Evolutionary conservation across 192 early-diverging fungal genomes (phyloP), one percentile per base, ranked within the genome.

Genomic region (Coemansia nantahalensis): DNA sequence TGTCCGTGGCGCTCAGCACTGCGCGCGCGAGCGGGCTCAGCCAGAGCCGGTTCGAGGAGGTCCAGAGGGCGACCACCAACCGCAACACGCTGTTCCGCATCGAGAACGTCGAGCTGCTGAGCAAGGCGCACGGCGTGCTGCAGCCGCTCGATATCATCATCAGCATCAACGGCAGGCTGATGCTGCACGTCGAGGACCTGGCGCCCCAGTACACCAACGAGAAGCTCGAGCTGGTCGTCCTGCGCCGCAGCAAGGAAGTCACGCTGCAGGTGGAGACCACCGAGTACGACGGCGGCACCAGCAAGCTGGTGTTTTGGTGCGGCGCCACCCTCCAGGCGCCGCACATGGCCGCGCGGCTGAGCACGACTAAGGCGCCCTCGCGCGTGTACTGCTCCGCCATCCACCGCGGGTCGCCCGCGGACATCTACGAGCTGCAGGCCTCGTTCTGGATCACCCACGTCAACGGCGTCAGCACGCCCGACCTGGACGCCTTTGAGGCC

Each of bases 311-410:
- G 30, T 73, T 83, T 15, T 96, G 93, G 93, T 85, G 87, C 22
- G 93, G 93, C 12, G 90, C 87, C 0, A 54, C 86, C 17, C 80
- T 92, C 42, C 87, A 91, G 55, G 79, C 70, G 31, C 84, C 88
- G 24, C 82, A 87, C 63, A 83, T 82, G 52, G 82, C 86, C 7
- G 77, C 86, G 15, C 59, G 83, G 37, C 83, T 83, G 63, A 85
- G 86, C 59, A 79, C 86, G 5, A 66, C 78, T n/a, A 75, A 78
- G 32, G 76, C 82, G 3, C 85, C 86, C 15, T 71, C 70, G 1
- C 80, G 84, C 22, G 84, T 88, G 35, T 86, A 85, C 68, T 79
- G 82, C 40, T 75, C 83, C 2, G 68, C 59, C 57, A 82, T 80
- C 15, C 54, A 73, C 10, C 72, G 78, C 15, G 86, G 87, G 18